phyloP scores from a whole-genome alignment of 169 alveolate species.

The Cryptosporidium ryanae region DNA sequence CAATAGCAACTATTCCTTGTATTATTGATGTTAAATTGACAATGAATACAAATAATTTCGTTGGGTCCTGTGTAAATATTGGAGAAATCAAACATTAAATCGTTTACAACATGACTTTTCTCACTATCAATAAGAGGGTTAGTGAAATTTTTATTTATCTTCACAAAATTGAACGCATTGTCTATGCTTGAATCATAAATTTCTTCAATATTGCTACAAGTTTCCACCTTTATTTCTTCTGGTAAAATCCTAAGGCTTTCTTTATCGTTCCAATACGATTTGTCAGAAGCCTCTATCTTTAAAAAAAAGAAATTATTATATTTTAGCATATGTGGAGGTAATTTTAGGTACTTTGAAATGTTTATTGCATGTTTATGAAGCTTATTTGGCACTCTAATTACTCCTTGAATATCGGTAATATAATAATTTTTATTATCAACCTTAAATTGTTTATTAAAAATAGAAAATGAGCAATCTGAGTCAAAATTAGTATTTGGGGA shows the following conservation, averaged over 20 bases:
- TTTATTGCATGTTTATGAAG: slow-evolving; percentile 25
- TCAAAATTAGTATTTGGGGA: neutral
- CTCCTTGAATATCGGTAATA: slow-evolving; percentile 7
- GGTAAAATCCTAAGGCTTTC: too few species aligned
- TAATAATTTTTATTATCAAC: neutral
- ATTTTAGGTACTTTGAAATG: slow-evolving; percentile 29
- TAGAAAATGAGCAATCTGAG: slow-evolving; percentile 28
- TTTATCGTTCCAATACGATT: slow-evolving; percentile 73
- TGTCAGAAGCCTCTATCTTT: slow-evolving; percentile 38
- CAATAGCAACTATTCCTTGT: slow-evolving; percentile 23
- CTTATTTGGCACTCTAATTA: slow-evolving; percentile 52
- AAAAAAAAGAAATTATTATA: slow-evolving; percentile 8
- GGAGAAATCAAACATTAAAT: neutral
- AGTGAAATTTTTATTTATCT: neutral
- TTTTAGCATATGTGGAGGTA: slow-evolving; percentile 68
- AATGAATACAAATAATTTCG: neutral
- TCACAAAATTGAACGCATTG: neutral
- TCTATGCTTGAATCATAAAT: neutral
- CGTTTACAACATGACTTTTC: neutral
- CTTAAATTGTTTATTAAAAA: slow-evolving; percentile 26
- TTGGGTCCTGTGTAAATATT: neutral
- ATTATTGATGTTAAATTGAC: slow-evolving; percentile 6
- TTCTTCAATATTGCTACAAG: neutral
- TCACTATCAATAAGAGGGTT: slow-evolving; percentile 11
- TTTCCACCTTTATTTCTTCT: neutral